Base-by-base conservation (phyloP, 2,329 filamentous ascomycete genomes). In the Talaromyces sp. region DNA sequence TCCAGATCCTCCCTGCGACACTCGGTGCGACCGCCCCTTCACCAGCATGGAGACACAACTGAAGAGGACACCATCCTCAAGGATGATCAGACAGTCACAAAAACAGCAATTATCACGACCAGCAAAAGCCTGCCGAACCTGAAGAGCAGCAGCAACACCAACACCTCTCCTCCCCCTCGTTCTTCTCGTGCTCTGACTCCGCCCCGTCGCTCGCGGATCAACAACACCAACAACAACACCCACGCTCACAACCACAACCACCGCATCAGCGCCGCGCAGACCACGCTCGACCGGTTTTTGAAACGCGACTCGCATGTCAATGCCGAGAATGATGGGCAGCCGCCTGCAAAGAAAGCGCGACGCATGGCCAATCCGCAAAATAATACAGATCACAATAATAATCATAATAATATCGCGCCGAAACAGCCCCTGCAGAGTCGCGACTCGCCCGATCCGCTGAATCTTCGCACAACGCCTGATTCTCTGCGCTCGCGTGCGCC, bases 371-470 rank as follows among this genome's bases (percentile, higher is more conserved):
- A 39, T 57, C 28, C 28, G 4, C 28, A 30, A 30, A 52, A 19
- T 33, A 56, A 33, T 33, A 22, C 36, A 30, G 27, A 27, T 49
- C 52, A 39, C 27, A 19, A 13, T 25, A 32, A 36, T 51, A 22
- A 25, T 27, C 11, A 51, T 51, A 22, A 9, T 25, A 27, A 17
- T 11, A 53, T n/a, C 25, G 49, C 28, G 49, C 25, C 65, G 27
- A 64, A 66, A 32, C 58, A 68, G 15, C 67, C 65, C 33, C 56
- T 70, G 54, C 64, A 64, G 33, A 68, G 63, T 39, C 58, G 68
- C 58, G 68, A 73, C 59, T 70, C 67, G 10, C 70, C 70, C 30
- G 69, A 71, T 63, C 67, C 69, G 15, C 58, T 71, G 36, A 67
- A 71, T 55, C 65, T 66, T 39, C 67, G 71, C 39, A 39, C 2